phyloP scores from a whole-genome alignment of 2,329 filamentous ascomycete genomes.

The Epichloe glyceriae region DNA sequence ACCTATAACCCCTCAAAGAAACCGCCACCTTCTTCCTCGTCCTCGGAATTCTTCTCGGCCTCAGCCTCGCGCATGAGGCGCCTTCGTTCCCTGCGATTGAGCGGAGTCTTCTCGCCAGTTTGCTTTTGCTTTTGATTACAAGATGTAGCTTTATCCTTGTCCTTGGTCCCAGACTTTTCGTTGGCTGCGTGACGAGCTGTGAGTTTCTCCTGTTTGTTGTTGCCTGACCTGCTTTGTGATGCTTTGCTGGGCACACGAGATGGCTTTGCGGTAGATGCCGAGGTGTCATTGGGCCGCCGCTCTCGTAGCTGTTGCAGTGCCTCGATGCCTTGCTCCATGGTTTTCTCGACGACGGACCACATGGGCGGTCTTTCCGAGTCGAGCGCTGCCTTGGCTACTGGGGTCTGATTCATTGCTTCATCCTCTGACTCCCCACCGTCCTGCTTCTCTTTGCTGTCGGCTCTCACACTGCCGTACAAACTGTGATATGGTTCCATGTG shows the following conservation, averaged over 20 bases:
- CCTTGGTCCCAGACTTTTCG: slow-evolving; percentile 11
- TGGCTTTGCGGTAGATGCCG: slow-evolving; percentile 6
- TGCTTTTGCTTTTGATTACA: slow-evolving; percentile 1
- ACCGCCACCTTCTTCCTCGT: slow-evolving; percentile 38
- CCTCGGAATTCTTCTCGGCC: slow-evolving; percentile 24
- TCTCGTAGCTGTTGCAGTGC: slow-evolving; percentile 44
- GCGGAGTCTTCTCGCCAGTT: slow-evolving; percentile 13
- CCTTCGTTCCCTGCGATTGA: slow-evolving; percentile 25
- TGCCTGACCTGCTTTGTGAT: background rate
- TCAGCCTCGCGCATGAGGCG: slow-evolving; percentile 21
- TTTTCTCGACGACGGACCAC: slow-evolving; percentile 54
- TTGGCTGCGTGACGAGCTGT: background rate
- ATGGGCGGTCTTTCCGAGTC: slow-evolving; percentile 42
- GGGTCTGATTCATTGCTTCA: slow-evolving; percentile 20
- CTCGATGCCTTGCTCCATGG: slow-evolving; percentile 41
- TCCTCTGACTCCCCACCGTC: slow-evolving; percentile 25
- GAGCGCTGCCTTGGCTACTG: slow-evolving; percentile 30
- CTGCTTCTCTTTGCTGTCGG: slow-evolving; percentile 25
- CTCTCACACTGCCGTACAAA: slow-evolving; percentile 33
- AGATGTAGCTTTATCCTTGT: slow-evolving; percentile 8
- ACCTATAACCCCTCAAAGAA: slow-evolving; percentile 28
- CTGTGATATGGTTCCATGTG: slow-evolving; percentile 58
- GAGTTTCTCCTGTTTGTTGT: background rate
- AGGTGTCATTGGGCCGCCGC: slow-evolving; percentile 22
- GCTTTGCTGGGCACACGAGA: slow-evolving; percentile 4